Evolutionary conservation across 495 filamentous ascomycete genomes (phyloP), one percentile per base, ranked within the genome.

Genomic region (Lichina pygmaea): DNA sequence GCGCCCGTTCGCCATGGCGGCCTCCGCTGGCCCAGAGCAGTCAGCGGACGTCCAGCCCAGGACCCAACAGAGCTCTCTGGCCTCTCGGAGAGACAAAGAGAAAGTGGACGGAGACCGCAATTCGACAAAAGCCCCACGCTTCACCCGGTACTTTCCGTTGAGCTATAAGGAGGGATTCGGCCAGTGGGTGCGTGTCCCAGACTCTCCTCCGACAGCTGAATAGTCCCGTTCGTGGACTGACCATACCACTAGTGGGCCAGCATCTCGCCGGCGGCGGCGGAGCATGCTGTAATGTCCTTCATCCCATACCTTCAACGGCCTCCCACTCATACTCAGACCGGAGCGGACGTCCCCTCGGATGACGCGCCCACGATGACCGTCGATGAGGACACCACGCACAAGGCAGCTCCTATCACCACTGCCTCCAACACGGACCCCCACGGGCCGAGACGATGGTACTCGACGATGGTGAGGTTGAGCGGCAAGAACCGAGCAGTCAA

Each of bases 401-500:
- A 60, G 41, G 62, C 61, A 8, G 50, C 60, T 0, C 61, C 63
- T 0, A 66, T 74, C 2, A 55, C 62, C 30, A 65, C 70, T 6
- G 50, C 55, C 45, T 73, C 74, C 3, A 59, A 64, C 8, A 66
- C 66, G 47, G 86, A 97, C 56, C 86, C 83, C 0, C 75, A 84
- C 52, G 89, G 89, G 15, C 81, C 83, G 16, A 72, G 89, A 39
- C 66, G 72, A 57, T 94, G 86, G 81, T 70, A 78, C 51, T 85
- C 80, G 8, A 77, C 77, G 38, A 74, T 94, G 63, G 78, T 97
- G 36, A 63, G 77, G 49, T 66, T 97, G 45, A 72, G 72, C 36
- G 89, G 89, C 24, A 86, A 82, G 56, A 70, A 92, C 53, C 75
- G 89, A 31, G 77, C 77, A 7, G 60, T 97, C 42, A 97, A 97